Evolutionary conservation across 2,329 filamentous ascomycete genomes (phyloP), one percentile per base, ranked within the genome.

Genomic region (Venturia effusa): DNA sequence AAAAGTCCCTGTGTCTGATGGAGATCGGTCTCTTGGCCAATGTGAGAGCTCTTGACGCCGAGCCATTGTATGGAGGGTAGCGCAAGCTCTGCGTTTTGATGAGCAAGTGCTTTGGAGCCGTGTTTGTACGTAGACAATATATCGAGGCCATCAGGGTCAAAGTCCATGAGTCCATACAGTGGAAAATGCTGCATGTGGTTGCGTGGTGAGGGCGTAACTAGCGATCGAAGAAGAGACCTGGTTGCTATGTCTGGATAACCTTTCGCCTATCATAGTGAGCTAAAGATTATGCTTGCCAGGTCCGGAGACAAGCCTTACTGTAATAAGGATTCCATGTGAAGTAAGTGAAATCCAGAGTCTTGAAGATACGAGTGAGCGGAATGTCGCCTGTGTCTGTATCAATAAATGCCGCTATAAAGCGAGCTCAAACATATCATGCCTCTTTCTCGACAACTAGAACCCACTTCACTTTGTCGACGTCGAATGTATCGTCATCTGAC

Each of bases 381-480:
- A 93, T 0, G 86, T 88, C n/a, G 89, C 89, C 88, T 90, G 39
- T 6, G 30, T 24, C 30, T 32, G 22, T 19, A n/a, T 59, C 32
- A 63, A 24, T 55, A n/a, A 24, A 10, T 63, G 48, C 45, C 24
- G 24, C 15, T 32, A 13, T 6, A 34, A 17, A 39, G 2, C 11
- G 8, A 13, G 7, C 3, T 8, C 17, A 39, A 10, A 15, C 22
- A 8, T 48, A 4, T 10, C 32, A n/a, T 67, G 85, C 88, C 78
- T 94, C 90, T 74, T 94, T 93, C 71, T 94, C 90, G 61, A 93
- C 81, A 0, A 93, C 82, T 0, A 93, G 75, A 54, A 92, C 76
- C 88, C 87, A 92, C 63, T 77, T 76, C 1, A 82, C 74, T 0
- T 69, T 65, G 0, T 72, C 71, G n/a, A 87, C 72, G 45, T 84